Evolutionary conservation across 768 basidiomycete species (phyloP).

Genomic region (Pulveroboletus sp.): DNA sequence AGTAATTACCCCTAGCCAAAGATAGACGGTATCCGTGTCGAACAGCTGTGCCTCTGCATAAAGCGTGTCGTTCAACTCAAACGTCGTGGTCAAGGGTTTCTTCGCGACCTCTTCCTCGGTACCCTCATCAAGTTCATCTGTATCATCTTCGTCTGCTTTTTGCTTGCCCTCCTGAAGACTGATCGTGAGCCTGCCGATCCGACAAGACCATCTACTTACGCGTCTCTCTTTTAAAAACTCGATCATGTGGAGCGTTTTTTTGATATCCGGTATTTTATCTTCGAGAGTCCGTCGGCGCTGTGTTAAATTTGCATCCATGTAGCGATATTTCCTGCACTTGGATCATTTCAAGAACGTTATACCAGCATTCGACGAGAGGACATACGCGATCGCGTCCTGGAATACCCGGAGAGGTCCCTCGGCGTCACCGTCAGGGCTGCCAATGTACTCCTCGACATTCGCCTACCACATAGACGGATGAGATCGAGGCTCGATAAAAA

Average conservation of each 20-base stretch:
- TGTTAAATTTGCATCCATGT: conserved; percentile 88
- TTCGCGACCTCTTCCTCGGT: conserved; percentile 32
- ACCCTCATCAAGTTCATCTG: conserved; percentile 53
- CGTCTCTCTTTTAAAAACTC: conserved; percentile 71
- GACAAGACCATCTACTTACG: conserved; percentile 39
- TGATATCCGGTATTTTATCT: conserved; percentile 95
- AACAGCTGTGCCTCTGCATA: conserved; percentile 89
- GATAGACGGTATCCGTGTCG: conserved; percentile 83
- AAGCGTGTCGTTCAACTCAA: conserved; percentile 94
- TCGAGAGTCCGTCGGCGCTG: conserved; percentile 78
- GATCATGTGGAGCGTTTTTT: conserved; percentile 89
- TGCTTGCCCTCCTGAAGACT: conserved; percentile 56
- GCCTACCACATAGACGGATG: conserved; percentile 45
- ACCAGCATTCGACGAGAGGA: conserved; percentile 3
- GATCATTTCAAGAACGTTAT: conserved; percentile 16
- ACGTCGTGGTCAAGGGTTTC: conserved; percentile 75
- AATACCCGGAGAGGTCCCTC: conserved; percentile 77
- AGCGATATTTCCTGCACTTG: conserved; percentile 88
- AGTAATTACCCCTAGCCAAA: conserved; percentile 87
- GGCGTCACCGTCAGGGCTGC: conserved; percentile 71
- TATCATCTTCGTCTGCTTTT: conserved; percentile 30
- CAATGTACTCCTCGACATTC: conserved; percentile 84
- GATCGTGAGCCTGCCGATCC: background rate
- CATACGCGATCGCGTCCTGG: conserved; percentile 94
- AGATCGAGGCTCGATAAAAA: background rate